A percentile compares a stretch with the other conserved stretches of the same genome.
Evolutionary conservation across 164 flowering plant species (phyloP).

Genomic region (Tetrastigma voinierianum): DNA sequence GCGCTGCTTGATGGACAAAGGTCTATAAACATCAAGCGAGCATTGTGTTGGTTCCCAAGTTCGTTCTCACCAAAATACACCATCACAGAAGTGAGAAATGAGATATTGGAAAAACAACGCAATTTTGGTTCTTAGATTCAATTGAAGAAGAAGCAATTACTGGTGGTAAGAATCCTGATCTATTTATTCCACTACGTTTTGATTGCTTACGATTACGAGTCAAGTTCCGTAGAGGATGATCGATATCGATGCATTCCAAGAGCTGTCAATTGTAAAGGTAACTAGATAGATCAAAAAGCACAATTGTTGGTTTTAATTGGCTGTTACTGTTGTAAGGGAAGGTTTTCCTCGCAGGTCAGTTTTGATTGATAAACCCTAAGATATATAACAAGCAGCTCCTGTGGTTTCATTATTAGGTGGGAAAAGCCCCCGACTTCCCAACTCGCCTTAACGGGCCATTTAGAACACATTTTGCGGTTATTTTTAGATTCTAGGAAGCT

Average conservation of each 20-base stretch:
- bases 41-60: too few species aligned
- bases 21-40: too few species aligned
- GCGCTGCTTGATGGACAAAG: too few species aligned
- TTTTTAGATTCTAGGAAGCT: slow-evolving; percentile 58
- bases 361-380: slow-evolving; percentile 66
- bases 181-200: too few species aligned
- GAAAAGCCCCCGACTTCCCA: slow-evolving; percentile 45
- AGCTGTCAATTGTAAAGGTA: slow-evolving; percentile 75
- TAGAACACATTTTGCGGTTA: slow-evolving; percentile 57
- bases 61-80: too few species aligned
- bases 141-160: too few species aligned
- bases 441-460: slow-evolving; percentile 25
- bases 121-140: too few species aligned
- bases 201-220: slow-evolving; percentile 62
- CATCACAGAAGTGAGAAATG: too few species aligned
- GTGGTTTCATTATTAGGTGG: slow-evolving; percentile 61
- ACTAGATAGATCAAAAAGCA: slow-evolving; percentile 70
- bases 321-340: slow-evolving; percentile 55
- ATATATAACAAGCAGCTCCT: slow-evolving; percentile 61
- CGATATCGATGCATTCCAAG: slow-evolving; percentile 74
- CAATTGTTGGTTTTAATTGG: slow-evolving; percentile 62
- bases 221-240: slow-evolving; percentile 74
- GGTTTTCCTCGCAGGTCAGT: slow-evolving; percentile 71
- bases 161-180: too few species aligned
- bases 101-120: too few species aligned